Evolutionary conservation across 768 basidiomycete species (phyloP).

Genomic region (Coprinopsis marcescibilis): DNA sequence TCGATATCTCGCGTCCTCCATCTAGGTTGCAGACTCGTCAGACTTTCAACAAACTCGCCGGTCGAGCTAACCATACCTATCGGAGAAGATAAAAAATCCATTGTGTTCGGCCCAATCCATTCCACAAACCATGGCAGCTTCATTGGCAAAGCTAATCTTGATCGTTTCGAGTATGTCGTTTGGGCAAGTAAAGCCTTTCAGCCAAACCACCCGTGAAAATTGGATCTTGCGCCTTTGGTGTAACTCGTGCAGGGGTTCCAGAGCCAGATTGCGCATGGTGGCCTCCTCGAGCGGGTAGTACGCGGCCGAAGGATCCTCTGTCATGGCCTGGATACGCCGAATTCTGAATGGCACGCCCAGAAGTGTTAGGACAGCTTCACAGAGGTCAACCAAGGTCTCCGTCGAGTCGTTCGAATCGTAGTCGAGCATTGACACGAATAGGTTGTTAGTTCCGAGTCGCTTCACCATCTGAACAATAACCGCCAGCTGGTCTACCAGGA

Average conservation of each 20-base stretch:
- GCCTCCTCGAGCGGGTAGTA: slow-evolving; percentile 98
- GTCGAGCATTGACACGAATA: slow-evolving; percentile 98
- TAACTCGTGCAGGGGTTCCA: slow-evolving; percentile 88
- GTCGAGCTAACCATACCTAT: slow-evolving; percentile 53
- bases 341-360: slow-evolving; percentile 93
- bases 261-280: slow-evolving; percentile 84
- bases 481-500: slow-evolving; percentile 96
- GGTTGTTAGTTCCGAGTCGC: slow-evolving; percentile 79
- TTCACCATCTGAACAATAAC: slow-evolving; percentile 95
- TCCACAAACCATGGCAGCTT: slow-evolving; percentile 98
- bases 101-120: slow-evolving; percentile 99
- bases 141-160: slow-evolving; percentile 82
- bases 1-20: slow-evolving; percentile 98
- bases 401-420: slow-evolving; percentile 95
- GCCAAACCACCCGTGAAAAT: slow-evolving; percentile 92
- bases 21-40: slow-evolving; percentile 31
- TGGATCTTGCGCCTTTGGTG: slow-evolving; percentile 67
- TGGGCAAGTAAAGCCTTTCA: slow-evolving; percentile 98
- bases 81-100: slow-evolving; percentile 96
- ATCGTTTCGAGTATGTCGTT: slow-evolving; percentile 97
- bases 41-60: background rate
- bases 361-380: slow-evolving; percentile 90
- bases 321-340: slow-evolving; percentile 89
- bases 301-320: slow-evolving; percentile 74
- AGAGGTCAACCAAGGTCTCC: slow-evolving; percentile 88